These are phyloP conservation scores for Roridomyces roridus DNA, from an alignment of 768 basidiomycete genomes.

Conservation along the genomic window DNA sequence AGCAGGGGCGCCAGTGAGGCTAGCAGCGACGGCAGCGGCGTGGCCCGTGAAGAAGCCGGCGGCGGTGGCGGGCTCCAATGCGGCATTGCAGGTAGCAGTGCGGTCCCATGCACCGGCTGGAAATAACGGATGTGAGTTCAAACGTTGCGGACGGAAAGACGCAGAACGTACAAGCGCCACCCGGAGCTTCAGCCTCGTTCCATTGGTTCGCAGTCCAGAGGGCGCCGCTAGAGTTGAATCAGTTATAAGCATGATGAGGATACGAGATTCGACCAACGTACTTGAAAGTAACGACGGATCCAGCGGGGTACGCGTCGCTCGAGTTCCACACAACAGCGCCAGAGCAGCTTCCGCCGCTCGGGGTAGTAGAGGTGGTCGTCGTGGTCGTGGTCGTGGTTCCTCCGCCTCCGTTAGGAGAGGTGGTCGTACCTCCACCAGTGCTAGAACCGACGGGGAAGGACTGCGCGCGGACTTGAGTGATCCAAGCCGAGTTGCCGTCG, in stretches of 20 bases:
- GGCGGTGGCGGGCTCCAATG: too few relatives aligned
- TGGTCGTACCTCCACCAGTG: not conserved
- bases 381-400: slow-evolving; percentile 12
- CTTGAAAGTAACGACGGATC: slow-evolving; percentile 9
- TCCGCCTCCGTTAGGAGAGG: too few relatives aligned
- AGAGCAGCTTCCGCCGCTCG: slow-evolving; percentile 16
- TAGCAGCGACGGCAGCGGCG: too few relatives aligned
- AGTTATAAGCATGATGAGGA: not conserved
- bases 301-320: slow-evolving; percentile 12
- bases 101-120: too few relatives aligned
- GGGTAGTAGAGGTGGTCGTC: not conserved
- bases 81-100: too few relatives aligned
- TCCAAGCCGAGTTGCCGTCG: slow-evolving; percentile 47
- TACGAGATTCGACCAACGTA: not conserved
- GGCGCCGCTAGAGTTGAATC: slow-evolving; percentile 11
- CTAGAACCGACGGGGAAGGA: slow-evolving; percentile 19
- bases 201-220: slow-evolving; percentile 23
- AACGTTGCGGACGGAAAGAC: too few relatives aligned
- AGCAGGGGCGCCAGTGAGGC: too few relatives aligned
- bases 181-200: slow-evolving; percentile 16
- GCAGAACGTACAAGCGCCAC: too few relatives aligned
- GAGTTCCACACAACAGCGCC: slow-evolving; percentile 17
- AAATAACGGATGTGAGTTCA: too few relatives aligned
- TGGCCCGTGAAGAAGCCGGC: too few relatives aligned
- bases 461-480: slow-evolving; percentile 38